A percentile compares a stretch with the other conserved stretches of the same genome.
Conservation (phyloP, 2,329 filamentous ascomycete species). For the Penicillium sp. region DNA sequence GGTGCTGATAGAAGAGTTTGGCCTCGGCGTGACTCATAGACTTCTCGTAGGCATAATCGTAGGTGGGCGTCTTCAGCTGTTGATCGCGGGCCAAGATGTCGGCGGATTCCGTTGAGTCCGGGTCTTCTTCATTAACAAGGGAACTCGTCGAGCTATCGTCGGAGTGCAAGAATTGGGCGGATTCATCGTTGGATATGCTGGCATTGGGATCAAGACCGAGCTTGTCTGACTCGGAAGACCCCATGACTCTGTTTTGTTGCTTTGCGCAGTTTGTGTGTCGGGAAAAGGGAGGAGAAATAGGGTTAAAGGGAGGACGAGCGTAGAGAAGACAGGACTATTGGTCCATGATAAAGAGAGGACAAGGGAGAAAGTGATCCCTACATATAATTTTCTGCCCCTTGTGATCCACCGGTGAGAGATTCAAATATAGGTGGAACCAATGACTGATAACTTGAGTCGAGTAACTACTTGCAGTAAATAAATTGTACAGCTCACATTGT, state of each 20-base stretch:
- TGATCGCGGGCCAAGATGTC: constrained; percentile 39
- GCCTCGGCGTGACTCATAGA: constrained; percentile 91
- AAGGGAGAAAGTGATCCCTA: neutral
- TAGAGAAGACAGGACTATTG: neutral
- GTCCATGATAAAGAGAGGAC: neutral
- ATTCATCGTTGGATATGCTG: constrained; percentile 15
- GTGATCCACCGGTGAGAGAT: neutral
- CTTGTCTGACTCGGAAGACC: constrained; percentile 14
- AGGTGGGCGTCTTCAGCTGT: constrained; percentile 73
- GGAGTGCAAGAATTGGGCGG: constrained; percentile 5
- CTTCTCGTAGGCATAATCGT: constrained; percentile 89
- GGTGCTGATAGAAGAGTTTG: constrained; percentile 91
- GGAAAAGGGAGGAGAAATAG: neutral
- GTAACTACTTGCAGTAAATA: neutral
- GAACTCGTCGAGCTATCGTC: constrained; percentile 8
- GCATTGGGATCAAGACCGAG: constrained; percentile 20
- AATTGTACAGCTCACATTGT: no score
- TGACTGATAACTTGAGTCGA: neutral
- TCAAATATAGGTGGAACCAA: neutral
- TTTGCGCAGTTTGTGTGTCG: neutral
- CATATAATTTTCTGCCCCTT: neutral
- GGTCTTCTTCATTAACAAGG: constrained; percentile 8
- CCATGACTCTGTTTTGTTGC: constrained; percentile 15
- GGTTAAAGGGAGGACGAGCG: neutral
- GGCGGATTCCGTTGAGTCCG: constrained; percentile 7